Evolutionary conservation across 805 yeast species (phyloP), one percentile per base, ranked within the genome.

Genomic region (Kluyveromyces starmeri): DNA sequence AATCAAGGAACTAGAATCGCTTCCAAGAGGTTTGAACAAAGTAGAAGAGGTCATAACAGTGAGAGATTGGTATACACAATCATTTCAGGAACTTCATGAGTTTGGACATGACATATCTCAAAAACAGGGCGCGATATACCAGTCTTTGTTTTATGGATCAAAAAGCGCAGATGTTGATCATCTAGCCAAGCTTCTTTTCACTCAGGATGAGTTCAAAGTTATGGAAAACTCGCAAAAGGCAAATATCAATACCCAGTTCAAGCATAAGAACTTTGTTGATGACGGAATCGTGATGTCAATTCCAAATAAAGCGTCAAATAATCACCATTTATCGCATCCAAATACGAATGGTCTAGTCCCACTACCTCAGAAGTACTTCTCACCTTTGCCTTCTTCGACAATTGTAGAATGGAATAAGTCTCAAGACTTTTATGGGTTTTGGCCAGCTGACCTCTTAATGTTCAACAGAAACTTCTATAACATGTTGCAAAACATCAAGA

Each of bases 31-130:
- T 0, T 65, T 86, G 36, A 70, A 68, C 45, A 66, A 75, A 20
- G 78, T 78, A 75, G 84, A 85, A 1, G 75, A 85, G 3, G 83
- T 88, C 32, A 63, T 71, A 34, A 70, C 76, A 43, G 95, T 85
- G 12, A 71, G 78, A 40, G 75, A 84, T 52, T 86, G 96, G 95
- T 86, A 85, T 54, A 88, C 88, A 1, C 92, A 84, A 53, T 78
- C 89, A 7, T 86, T 86, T 56, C 86, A 84, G 47, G 89, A 85
- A 51, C 68, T 85, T 44, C 74, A 80, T n/a, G 55, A 67, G 9
- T 58, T 86, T 4, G 39, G 45, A 14, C 38, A 41, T 15, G 43
- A 39, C 19, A 47, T 40, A 23, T 28, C 20, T 1, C 25, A 25
- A 9, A 27, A 21, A 4, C 15, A 32, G 11, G 40, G 40, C 12